Percentiles rank a stretch among this genome's conserved stretches.
Conservation (phyloP, 2,329 filamentous ascomycete species). For the Pseudogymnoascus sp. region DNA sequence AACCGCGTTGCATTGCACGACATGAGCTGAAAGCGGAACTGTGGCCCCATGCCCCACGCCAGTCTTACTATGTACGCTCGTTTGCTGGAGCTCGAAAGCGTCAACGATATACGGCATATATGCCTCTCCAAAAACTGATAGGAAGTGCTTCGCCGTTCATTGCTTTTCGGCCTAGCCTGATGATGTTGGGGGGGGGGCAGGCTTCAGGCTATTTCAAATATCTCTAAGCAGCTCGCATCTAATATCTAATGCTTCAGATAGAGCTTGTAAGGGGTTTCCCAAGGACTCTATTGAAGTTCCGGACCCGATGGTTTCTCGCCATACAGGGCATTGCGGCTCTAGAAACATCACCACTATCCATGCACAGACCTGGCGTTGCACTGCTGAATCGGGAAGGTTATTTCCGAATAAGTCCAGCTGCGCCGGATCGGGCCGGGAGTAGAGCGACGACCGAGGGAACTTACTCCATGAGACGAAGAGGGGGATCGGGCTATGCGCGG, state of each 20-base stretch:
- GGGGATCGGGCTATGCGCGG: background rate
- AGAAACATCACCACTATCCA: background rate
- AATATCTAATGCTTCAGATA: background rate
- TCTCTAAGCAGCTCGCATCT: background rate
- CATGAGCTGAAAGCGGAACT: background rate
- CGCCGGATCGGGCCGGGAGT: background rate
- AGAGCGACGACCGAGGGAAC: background rate
- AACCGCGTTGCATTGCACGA: background rate
- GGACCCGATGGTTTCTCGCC: background rate
- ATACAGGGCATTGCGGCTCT: background rate
- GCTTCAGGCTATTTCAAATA: background rate
- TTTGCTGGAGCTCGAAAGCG: background rate
- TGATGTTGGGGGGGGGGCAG: background rate
- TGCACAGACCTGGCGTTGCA: background rate
- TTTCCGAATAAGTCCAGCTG: background rate
- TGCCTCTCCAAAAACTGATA: background rate
- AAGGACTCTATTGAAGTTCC: background rate
- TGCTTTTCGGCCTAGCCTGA: background rate
- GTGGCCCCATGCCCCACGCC: background rate
- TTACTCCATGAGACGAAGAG: background rate
- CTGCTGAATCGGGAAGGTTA: background rate
- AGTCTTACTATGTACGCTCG: background rate
- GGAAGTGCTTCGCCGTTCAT: background rate
- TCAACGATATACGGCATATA: background rate
- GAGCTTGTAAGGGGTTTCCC: background rate